Conservation (phyloP, 2,329 filamentous ascomycete genomes). For the Xylariaceae sp. region DNA sequence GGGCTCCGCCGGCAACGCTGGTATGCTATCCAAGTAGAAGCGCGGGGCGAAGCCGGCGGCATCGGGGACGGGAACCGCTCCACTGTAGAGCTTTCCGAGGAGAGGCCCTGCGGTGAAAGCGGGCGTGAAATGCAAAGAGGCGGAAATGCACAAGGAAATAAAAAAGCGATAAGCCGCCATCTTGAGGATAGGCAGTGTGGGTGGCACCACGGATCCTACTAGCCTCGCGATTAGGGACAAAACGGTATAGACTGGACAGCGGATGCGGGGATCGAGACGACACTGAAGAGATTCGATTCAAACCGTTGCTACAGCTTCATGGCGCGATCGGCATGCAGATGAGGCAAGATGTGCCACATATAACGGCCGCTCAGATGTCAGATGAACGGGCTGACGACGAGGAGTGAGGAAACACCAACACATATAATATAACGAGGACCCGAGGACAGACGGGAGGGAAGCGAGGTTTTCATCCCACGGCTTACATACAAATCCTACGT, state of each 20-base stretch:
- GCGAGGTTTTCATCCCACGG: not conserved
- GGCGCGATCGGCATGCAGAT: not conserved
- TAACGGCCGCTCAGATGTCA: not conserved
- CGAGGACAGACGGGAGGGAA: not conserved
- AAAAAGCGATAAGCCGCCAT: conserved; percentile 10
- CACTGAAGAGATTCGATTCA: not conserved
- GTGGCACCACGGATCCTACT: conserved; percentile 12
- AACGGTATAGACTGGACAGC: not conserved
- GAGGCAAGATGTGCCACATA: not conserved
- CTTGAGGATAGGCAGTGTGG: not conserved
- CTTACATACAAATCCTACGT: not conserved
- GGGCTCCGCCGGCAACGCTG: conserved; percentile 18
- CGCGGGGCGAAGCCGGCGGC: conserved; percentile 23
- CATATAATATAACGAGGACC: too few species aligned
- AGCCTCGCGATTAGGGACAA: not conserved
- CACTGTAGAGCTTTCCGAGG: conserved; percentile 16
- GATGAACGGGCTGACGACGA: not conserved
- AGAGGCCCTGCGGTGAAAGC: conserved; percentile 8
- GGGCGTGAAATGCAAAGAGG: conserved; percentile 2
- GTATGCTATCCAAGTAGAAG: conserved; percentile 18
- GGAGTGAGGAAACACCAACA: not conserved
- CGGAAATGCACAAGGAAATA: conserved; percentile 1
- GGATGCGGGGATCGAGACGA: not conserved
- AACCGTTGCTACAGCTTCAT: not conserved
- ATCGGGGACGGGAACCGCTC: conserved; percentile 10